Base-by-base conservation (phyloP, 805 yeast genomes). In the Teunomyces funiuensis region DNA sequence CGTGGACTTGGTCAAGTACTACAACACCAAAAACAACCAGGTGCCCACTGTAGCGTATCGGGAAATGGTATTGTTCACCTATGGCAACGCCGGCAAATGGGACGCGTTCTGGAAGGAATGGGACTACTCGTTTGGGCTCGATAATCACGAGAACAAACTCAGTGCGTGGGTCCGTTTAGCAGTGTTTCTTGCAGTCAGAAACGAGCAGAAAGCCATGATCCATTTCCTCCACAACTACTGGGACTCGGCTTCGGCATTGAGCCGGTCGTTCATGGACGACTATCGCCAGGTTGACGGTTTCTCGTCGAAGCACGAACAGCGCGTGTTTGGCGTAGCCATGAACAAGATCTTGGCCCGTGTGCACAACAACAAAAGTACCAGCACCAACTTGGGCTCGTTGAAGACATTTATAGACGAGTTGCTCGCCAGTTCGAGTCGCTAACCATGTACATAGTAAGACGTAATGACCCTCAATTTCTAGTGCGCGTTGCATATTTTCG, bases 301-400 rank as follows among this genome's bases (percentile, higher is more conserved):
- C 43, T 46, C 40, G 22, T 53, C 58, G 6, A 49, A 44, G 7
- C 39, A 46, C 16, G 68, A 65, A 36, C 50, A 41, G 33, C 22
- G 6, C 4, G 60, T 60, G 2, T 53, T 66, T 34, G 45, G 46
- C 23, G 33, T 20, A 9, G 65, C 69, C 9, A 37, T 62, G 43
- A 13, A 11, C 10, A 23, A 26, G 10, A 51, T 64, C 39, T 42
- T 59, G 30, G 36, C 41, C 5, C 33, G 44, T n/a, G 45, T 60
- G 44, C 36, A 34, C 37, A 14, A 77, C 57, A 8, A 69, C 73
- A 33, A 76, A 45, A n/a, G n/a, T n/a, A 9, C 71, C 53, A 14
- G 75, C 76, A 36, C 73, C 54, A 4, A 61, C 47, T 25, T 68
- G 61, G 15, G 78, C 81, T 43, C 79, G 53, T 56, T 80, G 80